A percentile compares a stretch with the other conserved stretches of the same genome.
phyloP scores from a whole-genome alignment of 1,284 basidiomycete species.

The Naganishia albida region DNA sequence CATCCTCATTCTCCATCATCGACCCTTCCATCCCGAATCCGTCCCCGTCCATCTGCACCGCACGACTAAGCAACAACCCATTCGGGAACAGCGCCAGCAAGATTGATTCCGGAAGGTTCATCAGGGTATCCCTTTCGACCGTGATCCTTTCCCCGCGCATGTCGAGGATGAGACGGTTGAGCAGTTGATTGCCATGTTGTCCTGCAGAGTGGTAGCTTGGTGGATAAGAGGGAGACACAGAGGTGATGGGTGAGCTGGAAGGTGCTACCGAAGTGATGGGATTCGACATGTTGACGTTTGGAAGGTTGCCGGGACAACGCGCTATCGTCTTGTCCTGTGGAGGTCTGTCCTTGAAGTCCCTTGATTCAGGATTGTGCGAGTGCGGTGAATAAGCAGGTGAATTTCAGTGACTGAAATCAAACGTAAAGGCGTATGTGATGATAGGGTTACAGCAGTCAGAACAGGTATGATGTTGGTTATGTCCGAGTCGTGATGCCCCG shows the following conservation, averaged over 20 bases:
- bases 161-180: slow-evolving; percentile 76
- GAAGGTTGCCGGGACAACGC: background rate
- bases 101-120: slow-evolving; percentile 97
- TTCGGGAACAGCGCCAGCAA: slow-evolving; percentile 96
- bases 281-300: slow-evolving; percentile 35
- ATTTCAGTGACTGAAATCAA: too few species aligned
- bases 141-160: slow-evolving; percentile 87
- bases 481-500: background rate
- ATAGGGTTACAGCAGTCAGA: too few species aligned
- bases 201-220: slow-evolving; percentile 43
- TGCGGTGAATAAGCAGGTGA: too few species aligned
- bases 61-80: slow-evolving; percentile 88
- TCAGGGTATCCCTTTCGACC: slow-evolving; percentile 95
- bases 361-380: too few species aligned
- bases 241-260: slow-evolving; percentile 69
- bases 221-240: slow-evolving; percentile 55
- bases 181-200: slow-evolving; percentile 26
- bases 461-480: too few species aligned
- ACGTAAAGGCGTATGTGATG: too few species aligned
- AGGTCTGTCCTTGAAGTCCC: background rate
- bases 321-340: background rate
- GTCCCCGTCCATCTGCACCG: slow-evolving; percentile 50
- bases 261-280: slow-evolving; percentile 54
- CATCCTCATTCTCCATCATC: slow-evolving; percentile 59
- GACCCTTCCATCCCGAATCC: slow-evolving; percentile 28